Evolutionary conservation across 139 green algal genomes (phyloP).

Genomic region (Chlamydomonas incerta): DNA sequence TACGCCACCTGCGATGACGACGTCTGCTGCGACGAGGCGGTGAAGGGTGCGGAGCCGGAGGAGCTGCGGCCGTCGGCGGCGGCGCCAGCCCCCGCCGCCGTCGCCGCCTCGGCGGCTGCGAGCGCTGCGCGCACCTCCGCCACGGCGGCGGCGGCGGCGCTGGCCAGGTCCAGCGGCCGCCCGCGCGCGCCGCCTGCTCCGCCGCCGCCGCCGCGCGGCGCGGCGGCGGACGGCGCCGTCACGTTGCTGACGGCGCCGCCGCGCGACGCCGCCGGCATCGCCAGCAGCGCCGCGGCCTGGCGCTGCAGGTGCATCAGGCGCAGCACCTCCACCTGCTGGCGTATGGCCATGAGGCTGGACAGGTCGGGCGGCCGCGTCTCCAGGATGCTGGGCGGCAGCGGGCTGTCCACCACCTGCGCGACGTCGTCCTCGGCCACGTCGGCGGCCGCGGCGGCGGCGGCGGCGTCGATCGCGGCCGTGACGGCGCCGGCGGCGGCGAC

Average conservation of each 20-base stretch:
- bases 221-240: neutral
- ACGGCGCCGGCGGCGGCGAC: too few relatives aligned
- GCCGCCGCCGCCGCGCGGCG: too few relatives aligned
- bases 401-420: neutral
- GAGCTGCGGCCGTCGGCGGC: too few relatives aligned
- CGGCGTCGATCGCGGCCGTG: neutral
- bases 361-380: neutral
- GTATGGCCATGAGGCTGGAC: neutral
- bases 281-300: constrained; percentile 5
- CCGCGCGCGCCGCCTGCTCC: neutral
- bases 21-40: too few relatives aligned
- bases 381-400: constrained; percentile 19
- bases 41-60: too few relatives aligned
- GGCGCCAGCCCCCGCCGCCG: too few relatives aligned
- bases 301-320: constrained; percentile 21
- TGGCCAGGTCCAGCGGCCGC: too few relatives aligned
- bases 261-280: neutral
- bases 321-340: constrained; percentile 21
- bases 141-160: too few relatives aligned
- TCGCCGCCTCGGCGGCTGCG: too few relatives aligned
- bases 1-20: too few relatives aligned
- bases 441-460: neutral
- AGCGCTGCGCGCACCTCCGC: too few relatives aligned
- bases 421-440: too few relatives aligned
- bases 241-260: neutral